These are phyloP conservation scores for Paracoccidioides brasiliensis DNA, from an alignment of 2,329 filamentous ascomycete genomes.

Conservation along the genomic window DNA sequence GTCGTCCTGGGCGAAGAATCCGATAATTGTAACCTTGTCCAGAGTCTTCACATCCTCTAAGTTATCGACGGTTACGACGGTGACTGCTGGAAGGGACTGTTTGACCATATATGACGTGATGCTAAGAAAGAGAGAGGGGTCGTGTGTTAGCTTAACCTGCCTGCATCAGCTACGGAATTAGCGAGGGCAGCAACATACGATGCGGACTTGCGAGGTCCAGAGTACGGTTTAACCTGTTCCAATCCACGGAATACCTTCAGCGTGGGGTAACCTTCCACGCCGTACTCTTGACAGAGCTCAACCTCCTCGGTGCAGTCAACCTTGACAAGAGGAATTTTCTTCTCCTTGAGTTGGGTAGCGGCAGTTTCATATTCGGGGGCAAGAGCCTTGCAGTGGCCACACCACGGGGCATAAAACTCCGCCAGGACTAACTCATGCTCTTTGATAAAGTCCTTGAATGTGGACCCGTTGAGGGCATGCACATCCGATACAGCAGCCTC, in stretches of 20 bases:
- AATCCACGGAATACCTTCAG: slow-evolving; percentile 95
- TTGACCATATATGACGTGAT: slow-evolving; percentile 90
- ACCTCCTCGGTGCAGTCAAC: slow-evolving; percentile 85
- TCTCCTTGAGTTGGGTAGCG: slow-evolving; percentile 36
- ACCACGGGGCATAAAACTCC: slow-evolving; percentile 97
- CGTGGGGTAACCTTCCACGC: slow-evolving; percentile 95
- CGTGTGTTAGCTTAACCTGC: slow-evolving; percentile 13
- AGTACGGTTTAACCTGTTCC: slow-evolving; percentile 71
- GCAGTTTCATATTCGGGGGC: slow-evolving; percentile 43
- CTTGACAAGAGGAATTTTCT: slow-evolving; percentile 37
- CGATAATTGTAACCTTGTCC: slow-evolving; percentile 91
- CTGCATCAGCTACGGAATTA: too few relatives aligned
- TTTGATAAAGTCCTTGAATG: slow-evolving; percentile 75
- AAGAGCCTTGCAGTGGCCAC: slow-evolving; percentile 96
- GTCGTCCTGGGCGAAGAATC: slow-evolving; percentile 66
- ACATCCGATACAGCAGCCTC: slow-evolving; percentile 54
- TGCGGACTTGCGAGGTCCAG: slow-evolving; percentile 77
- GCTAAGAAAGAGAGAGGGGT: slow-evolving; percentile 19
- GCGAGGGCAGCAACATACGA: slow-evolving; percentile 33
- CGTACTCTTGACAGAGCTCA: slow-evolving; percentile 78
- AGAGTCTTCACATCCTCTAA: slow-evolving; percentile 94
- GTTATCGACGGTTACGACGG: slow-evolving; percentile 63
- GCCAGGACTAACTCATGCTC: slow-evolving; percentile 79
- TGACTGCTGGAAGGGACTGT: slow-evolving; percentile 89
- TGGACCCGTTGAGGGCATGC: slow-evolving; percentile 67